Evolutionary conservation across 257 asterid genomes (phyloP).

Genomic region (Salvia rosmarinus): DNA sequence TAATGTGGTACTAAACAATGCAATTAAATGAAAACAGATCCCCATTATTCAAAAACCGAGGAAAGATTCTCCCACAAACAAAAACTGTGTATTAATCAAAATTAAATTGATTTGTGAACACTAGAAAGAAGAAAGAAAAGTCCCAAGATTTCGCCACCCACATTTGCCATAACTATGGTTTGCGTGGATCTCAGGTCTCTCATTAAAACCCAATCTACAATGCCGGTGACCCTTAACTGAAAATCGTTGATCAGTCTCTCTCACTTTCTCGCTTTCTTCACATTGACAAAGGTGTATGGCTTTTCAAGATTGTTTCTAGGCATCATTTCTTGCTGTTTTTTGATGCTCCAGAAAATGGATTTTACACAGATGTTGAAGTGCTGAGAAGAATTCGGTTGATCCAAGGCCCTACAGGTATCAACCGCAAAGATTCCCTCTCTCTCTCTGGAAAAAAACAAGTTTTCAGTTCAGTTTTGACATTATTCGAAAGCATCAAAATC

Average conservation of each 20-base stretch:
- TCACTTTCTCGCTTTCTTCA: slow-evolving; percentile 27
- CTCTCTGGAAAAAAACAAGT: too few relatives aligned
- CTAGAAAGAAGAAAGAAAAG: background rate
- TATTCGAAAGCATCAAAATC: slow-evolving; percentile 36
- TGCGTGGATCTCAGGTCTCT: slow-evolving; percentile 61
- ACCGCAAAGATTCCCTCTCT: slow-evolving; percentile 18
- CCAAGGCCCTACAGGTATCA: slow-evolving; percentile 27
- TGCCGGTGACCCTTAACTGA: slow-evolving; percentile 59
- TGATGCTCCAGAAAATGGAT: background rate
- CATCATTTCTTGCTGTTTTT: background rate
- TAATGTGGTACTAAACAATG: background rate
- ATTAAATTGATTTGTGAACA: slow-evolving; percentile 1
- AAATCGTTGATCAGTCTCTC: slow-evolving; percentile 40
- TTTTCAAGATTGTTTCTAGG: background rate
- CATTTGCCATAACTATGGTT: slow-evolving; percentile 22
- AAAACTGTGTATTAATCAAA: background rate
- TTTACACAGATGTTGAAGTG: slow-evolving; percentile 8
- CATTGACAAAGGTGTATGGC: background rate
- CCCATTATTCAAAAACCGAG: slow-evolving; percentile 21
- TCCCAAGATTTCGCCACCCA: slow-evolving; percentile 24
- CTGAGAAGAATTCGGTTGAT: slow-evolving; percentile 23
- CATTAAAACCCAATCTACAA: slow-evolving; percentile 33
- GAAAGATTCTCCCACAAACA: slow-evolving; percentile 14
- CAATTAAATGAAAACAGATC: background rate
- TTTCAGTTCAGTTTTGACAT: background rate